These are phyloP conservation scores for Ashbya aceris DNA, from an alignment of 1,139 yeast genomes.

Conservation along the genomic window DNA sequence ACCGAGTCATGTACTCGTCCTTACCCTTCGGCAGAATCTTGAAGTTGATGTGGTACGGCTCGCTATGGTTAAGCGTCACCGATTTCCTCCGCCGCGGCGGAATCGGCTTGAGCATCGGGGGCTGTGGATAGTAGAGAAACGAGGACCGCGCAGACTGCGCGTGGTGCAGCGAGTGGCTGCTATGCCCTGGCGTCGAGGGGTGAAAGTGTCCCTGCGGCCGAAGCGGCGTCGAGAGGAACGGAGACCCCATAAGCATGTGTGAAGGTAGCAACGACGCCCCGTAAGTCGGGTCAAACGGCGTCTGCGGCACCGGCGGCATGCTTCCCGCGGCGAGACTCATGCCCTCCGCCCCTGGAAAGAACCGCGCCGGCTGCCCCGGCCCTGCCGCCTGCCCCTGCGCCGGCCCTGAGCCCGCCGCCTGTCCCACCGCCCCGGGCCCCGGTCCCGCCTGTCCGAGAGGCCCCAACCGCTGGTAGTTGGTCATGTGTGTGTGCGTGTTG, in stretches of 20 bases:
- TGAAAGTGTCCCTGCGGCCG: conserved; percentile 3
- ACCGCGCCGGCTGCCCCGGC: conserved; percentile 31
- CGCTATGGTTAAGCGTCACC: conserved; percentile 5
- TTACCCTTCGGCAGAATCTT: conserved; percentile 25
- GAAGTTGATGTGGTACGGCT: conserved; percentile 1
- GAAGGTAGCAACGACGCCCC: conserved; percentile 64
- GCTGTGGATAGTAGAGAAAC: conserved; percentile 3
- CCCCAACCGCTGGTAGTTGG: conserved; percentile 3
- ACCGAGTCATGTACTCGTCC: conserved; percentile 27
- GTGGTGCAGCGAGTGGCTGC: conserved; percentile 1
- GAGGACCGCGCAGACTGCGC: neutral
- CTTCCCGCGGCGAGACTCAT: conserved; percentile 16
- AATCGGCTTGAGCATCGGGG: conserved; percentile 2
- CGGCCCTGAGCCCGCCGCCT: neutral
- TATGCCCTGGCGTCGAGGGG: neutral
- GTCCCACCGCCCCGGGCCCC: neutral
- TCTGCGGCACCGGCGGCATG: conserved; percentile 31
- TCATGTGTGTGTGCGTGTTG: neutral
- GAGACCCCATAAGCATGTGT: conserved; percentile 57
- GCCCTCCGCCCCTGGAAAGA: conserved; percentile 10
- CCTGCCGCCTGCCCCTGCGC: conserved; percentile 13
- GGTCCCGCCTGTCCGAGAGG: neutral
- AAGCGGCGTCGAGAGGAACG: conserved; percentile 45
- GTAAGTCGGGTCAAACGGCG: conserved; percentile 46
- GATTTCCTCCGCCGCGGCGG: conserved; percentile 2